A percentile compares a stretch with the other conserved stretches of the same genome.
phyloP scores from a whole-genome alignment of 2,329 filamentous ascomycete species.

The Fusarium nematophilum region DNA sequence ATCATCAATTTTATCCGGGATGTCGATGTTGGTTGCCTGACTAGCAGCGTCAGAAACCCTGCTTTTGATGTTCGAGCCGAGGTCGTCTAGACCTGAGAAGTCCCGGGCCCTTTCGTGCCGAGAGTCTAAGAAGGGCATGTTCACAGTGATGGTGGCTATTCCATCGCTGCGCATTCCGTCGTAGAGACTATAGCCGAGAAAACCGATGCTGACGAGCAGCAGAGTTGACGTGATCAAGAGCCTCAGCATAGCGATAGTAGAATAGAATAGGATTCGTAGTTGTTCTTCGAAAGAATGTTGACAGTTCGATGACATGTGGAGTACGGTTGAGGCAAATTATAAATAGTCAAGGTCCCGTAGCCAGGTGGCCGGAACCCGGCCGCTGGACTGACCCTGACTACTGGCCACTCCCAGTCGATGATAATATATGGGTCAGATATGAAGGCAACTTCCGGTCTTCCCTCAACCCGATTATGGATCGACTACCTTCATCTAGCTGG shows the following conservation, averaged over 20 bases:
- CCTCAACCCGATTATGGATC: no score
- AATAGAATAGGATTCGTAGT: not conserved
- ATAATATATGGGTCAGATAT: no score
- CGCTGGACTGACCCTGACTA: no score
- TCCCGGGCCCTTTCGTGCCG: not conserved
- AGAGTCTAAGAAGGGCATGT: not conserved
- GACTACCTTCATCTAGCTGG: no score
- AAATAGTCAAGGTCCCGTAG: no score
- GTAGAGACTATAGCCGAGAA: not conserved
- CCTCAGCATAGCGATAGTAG: not conserved
- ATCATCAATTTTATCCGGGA: not conserved
- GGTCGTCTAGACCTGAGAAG: not conserved
- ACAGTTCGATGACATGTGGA: no score
- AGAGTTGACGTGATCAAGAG: not conserved
- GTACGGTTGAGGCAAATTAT: no score
- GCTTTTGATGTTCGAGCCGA: not conserved
- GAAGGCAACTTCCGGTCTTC: no score
- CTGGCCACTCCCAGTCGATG: no score
- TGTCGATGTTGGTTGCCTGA: not conserved
- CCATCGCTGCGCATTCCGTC: not conserved
- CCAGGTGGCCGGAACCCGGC: no score
- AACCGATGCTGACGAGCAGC: not conserved
- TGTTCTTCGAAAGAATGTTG: not conserved
- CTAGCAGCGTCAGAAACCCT: slow-evolving; percentile 1
- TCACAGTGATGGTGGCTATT: not conserved